phyloP scores from a whole-genome alignment of 2,329 filamentous ascomycete genomes.

The Scedosporium dehoogii region DNA sequence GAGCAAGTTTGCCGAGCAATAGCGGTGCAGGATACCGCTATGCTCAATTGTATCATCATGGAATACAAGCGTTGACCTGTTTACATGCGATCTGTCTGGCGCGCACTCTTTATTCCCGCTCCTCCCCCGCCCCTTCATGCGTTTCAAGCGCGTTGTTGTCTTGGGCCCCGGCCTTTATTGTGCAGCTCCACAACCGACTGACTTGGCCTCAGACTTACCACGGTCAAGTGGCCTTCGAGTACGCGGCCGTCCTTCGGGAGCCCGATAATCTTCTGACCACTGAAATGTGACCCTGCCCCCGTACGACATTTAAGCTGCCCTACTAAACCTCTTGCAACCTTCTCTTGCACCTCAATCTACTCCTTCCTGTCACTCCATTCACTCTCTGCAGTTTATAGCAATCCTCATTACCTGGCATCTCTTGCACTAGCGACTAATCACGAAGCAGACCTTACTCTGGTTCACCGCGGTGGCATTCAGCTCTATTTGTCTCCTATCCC shows the following conservation, averaged over 20 bases:
- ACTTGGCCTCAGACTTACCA: not conserved
- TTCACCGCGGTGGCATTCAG: too few species aligned
- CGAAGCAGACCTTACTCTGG: too few species aligned
- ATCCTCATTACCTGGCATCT: not conserved
- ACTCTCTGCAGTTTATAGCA: not conserved
- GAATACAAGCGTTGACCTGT: not conserved
- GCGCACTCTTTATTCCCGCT: not conserved
- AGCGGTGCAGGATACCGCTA: not conserved
- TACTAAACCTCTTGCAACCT: not conserved
- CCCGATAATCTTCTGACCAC: not conserved
- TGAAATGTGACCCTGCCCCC: not conserved
- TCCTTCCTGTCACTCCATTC: not conserved
- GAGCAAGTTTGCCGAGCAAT: constrained; percentile 1
- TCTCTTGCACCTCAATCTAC: not conserved
- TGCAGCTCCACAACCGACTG: not conserved
- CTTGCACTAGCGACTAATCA: too few species aligned
- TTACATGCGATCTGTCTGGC: not conserved
- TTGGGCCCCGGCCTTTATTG: constrained; percentile 2
- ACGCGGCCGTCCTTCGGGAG: not conserved
- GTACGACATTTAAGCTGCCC: not conserved
- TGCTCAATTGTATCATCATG: not conserved
- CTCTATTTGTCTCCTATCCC: too few species aligned
- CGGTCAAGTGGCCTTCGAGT: not conserved
- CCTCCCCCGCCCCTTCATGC: not conserved
- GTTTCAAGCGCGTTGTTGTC: constrained; percentile 1